Conservation (phyloP, 495 filamentous ascomycete species). For the Parathielavia hyrcaniae region DNA sequence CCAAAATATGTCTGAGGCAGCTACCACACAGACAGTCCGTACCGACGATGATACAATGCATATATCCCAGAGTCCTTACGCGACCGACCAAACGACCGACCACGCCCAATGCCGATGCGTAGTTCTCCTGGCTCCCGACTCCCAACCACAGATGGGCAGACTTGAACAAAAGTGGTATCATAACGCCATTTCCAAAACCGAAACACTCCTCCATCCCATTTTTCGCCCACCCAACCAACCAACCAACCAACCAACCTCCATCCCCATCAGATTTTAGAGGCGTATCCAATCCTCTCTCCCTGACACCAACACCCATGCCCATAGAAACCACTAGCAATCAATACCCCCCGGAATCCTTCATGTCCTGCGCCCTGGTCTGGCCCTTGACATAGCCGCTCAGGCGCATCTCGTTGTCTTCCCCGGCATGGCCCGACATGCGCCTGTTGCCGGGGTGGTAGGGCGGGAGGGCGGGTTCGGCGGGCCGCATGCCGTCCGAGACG, state of each 20-base stretch:
- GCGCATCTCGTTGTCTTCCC: slow-evolving; percentile 35
- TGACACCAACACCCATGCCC: neutral
- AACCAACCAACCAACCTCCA: neutral
- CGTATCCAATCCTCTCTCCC: neutral
- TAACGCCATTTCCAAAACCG: neutral
- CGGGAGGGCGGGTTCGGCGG: slow-evolving; percentile 18
- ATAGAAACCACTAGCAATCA: neutral
- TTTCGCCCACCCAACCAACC: neutral
- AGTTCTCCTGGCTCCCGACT: too few relatives aligned
- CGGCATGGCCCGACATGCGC: slow-evolving; percentile 35
- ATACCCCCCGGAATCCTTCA: slow-evolving; percentile 32
- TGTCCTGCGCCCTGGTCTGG: slow-evolving; percentile 33
- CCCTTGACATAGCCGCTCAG: slow-evolving; percentile 39
- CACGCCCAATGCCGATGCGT: too few relatives aligned
- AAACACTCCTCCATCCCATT: neutral
- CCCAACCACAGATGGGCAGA: neutral
- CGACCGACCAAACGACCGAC: neutral
- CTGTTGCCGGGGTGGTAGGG: slow-evolving; percentile 21
- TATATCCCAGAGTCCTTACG: too few relatives aligned
- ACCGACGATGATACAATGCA: too few relatives aligned
- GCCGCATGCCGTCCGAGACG: slow-evolving; percentile 35
- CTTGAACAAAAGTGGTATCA: slow-evolving; percentile 4
- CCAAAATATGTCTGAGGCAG: too few relatives aligned
- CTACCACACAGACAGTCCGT: too few relatives aligned
- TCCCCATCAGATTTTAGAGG: too few relatives aligned